phyloP scores from a whole-genome alignment of 2,329 filamentous ascomycete species.

The Cladophialophora carrionii region DNA sequence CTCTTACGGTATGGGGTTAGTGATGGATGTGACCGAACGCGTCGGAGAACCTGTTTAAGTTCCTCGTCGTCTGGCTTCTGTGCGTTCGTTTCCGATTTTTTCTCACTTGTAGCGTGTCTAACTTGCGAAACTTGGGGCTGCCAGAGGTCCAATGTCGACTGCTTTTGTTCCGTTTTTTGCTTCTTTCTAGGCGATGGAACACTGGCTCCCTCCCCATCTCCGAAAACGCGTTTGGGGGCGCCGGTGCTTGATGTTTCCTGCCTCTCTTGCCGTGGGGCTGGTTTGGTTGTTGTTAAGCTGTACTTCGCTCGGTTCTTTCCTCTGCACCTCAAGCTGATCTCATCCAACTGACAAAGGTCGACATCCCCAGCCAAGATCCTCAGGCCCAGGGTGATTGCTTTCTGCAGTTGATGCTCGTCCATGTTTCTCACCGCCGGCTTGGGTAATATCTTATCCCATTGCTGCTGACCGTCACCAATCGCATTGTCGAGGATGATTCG shows the following conservation, averaged over 20 bases:
- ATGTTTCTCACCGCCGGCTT: conserved; percentile 52
- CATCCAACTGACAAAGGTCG: conserved; percentile 47
- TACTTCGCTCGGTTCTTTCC: conserved; percentile 42
- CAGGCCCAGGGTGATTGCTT: conserved; percentile 47
- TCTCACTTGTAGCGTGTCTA: neutral
- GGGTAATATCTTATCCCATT: conserved; percentile 50
- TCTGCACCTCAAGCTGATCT: conserved; percentile 47
- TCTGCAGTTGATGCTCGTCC: conserved; percentile 44
- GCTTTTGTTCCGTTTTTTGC: conserved; percentile 14
- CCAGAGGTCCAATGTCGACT: conserved; percentile 30
- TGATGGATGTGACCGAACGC: conserved; percentile 50
- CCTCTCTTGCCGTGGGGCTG: neutral
- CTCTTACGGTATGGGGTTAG: conserved; percentile 56
- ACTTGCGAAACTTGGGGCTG: conserved; percentile 3
- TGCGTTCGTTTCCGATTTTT: neutral
- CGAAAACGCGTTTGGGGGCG: conserved; percentile 8
- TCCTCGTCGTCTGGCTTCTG: conserved; percentile 1
- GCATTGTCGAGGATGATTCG: conserved; percentile 47
- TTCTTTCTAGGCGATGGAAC: conserved; percentile 6
- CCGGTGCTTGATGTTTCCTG: neutral
- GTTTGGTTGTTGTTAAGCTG: neutral
- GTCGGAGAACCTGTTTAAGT: conserved; percentile 41
- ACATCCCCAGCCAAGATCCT: conserved; percentile 45
- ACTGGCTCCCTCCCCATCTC: neutral
- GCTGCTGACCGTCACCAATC: conserved; percentile 44